Conservation (phyloP, 2,329 filamentous ascomycete species). For the Sporothrix brasiliensis region DNA sequence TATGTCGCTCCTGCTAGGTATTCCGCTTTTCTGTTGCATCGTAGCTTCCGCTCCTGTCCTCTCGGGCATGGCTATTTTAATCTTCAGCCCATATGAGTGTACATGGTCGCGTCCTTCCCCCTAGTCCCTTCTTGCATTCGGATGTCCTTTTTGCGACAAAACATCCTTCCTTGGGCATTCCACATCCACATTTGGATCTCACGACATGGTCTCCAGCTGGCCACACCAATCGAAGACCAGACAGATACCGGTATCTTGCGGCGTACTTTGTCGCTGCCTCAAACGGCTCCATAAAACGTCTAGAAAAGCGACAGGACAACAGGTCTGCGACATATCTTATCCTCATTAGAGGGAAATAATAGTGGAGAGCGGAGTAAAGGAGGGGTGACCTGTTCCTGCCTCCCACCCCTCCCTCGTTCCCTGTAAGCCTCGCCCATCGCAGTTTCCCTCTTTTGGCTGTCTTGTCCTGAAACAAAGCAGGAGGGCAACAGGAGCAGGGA, state of each 20-base stretch:
- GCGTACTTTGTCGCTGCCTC: conserved; percentile 7
- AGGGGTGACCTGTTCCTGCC: conserved; percentile 24
- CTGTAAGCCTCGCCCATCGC: conserved; percentile 30
- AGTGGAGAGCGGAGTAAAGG: conserved; percentile 30
- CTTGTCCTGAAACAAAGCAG: conserved; percentile 36
- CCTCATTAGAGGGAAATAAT: conserved; percentile 5
- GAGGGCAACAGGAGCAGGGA: conserved; percentile 12
- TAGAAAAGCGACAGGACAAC: conserved; percentile 1
- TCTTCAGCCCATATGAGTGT: not conserved
- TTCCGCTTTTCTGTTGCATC: conserved; percentile 17
- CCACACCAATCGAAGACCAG: not conserved
- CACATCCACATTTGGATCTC: conserved; percentile 20
- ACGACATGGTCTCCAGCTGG: conserved; percentile 9
- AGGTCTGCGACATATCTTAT: conserved; percentile 16
- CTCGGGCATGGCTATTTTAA: conserved; percentile 19
- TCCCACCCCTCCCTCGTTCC: not conserved
- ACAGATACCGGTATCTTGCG: not conserved
- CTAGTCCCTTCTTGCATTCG: not conserved
- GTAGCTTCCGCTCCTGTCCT: conserved; percentile 6
- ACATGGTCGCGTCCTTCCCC: not conserved
- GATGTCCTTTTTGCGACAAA: not conserved
- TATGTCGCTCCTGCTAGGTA: not conserved
- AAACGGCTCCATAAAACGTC: conserved; percentile 21
- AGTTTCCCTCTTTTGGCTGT: conserved; percentile 32
- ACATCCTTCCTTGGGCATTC: conserved; percentile 13